Evolutionary conservation across 192 early-diverging fungal genomes (phyloP).

Genomic region (Rhizoclosmatium sp.): DNA sequence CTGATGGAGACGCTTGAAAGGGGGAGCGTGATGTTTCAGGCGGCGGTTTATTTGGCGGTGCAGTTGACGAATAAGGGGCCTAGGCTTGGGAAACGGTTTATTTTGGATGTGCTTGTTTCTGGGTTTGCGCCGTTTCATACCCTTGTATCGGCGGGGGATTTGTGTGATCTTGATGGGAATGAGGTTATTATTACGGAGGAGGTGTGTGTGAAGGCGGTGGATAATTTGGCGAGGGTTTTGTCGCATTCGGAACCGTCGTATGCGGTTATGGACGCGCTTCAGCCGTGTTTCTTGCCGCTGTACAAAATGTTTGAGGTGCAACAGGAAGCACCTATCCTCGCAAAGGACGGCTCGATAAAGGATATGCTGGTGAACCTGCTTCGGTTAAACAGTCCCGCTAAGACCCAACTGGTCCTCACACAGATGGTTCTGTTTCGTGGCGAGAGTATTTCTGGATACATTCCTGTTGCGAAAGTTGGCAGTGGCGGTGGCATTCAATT

Average conservation of each 20-base stretch:
- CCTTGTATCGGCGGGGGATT: too few relatives aligned
- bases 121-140: background rate
- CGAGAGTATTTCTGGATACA: background rate
- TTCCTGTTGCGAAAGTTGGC: constrained; percentile 35
- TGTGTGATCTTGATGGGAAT: constrained; percentile 40
- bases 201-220: background rate
- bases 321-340: constrained; percentile 10
- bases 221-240: background rate
- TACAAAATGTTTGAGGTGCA: constrained; percentile 45
- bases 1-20: constrained; percentile 4
- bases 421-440: background rate
- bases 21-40: constrained; percentile 20
- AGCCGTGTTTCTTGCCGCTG: constrained; percentile 50
- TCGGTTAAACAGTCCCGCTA: background rate
- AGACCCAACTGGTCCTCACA: background rate
- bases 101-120: constrained; percentile 47
- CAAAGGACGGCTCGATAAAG: constrained; percentile 5
- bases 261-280: constrained; percentile 10
- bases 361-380: constrained; percentile 37
- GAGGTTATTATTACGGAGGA: constrained; percentile 33
- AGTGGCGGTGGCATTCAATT: constrained; percentile 33
- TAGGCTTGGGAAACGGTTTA: constrained; percentile 51
- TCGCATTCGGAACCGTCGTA: constrained; percentile 12
- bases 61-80: constrained; percentile 61
- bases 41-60: constrained; percentile 59